A percentile compares a stretch with the other conserved stretches of the same genome.
phyloP scores from a whole-genome alignment of 192 early-diverging fungal genomes.

The Coemansia sp. region DNA sequence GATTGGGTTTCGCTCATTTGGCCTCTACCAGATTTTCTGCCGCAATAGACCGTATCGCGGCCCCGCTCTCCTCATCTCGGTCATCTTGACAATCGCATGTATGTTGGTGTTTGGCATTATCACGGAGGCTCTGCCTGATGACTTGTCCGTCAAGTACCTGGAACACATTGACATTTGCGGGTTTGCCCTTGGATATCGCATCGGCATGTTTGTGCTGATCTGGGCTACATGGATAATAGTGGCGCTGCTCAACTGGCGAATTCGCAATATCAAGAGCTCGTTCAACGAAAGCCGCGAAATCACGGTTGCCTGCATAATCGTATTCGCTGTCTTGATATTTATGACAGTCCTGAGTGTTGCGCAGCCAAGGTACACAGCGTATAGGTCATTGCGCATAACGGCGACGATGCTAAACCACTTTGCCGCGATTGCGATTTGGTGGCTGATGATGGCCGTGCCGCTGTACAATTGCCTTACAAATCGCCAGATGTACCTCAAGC shows the following conservation, averaged over 20 bases:
- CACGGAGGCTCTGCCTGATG: slow-evolving; percentile 17
- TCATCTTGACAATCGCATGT: slow-evolving; percentile 9
- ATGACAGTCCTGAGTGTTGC: slow-evolving; percentile 15
- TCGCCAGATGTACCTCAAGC: slow-evolving; percentile 17
- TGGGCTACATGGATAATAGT: slow-evolving; percentile 41
- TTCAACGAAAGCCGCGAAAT: slow-evolving; percentile 53
- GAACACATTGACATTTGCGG: slow-evolving; percentile 22
- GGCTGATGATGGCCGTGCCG: slow-evolving; percentile 43
- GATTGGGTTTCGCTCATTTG: slow-evolving; percentile 14
- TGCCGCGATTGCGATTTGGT: slow-evolving; percentile 37
- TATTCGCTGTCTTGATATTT: slow-evolving; percentile 32
- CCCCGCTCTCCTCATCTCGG: neutral
- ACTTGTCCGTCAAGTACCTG: slow-evolving; percentile 19
- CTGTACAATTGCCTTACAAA: slow-evolving; percentile 28
- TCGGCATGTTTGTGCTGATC: slow-evolving; percentile 29
- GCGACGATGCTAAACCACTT: slow-evolving; percentile 39
- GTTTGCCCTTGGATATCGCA: slow-evolving; percentile 24
- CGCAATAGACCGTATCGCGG: slow-evolving; percentile 5
- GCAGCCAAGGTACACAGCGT: slow-evolving; percentile 18
- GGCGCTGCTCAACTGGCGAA: slow-evolving; percentile 31
- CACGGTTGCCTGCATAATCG: slow-evolving; percentile 17
- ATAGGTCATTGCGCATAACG: slow-evolving; percentile 13
- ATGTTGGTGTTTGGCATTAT: slow-evolving; percentile 35
- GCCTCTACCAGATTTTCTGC: neutral
- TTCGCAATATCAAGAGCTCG: slow-evolving; percentile 49